phyloP scores from a whole-genome alignment of 2,329 filamentous ascomycete species.

The Colletotrichum endophyticum region DNA sequence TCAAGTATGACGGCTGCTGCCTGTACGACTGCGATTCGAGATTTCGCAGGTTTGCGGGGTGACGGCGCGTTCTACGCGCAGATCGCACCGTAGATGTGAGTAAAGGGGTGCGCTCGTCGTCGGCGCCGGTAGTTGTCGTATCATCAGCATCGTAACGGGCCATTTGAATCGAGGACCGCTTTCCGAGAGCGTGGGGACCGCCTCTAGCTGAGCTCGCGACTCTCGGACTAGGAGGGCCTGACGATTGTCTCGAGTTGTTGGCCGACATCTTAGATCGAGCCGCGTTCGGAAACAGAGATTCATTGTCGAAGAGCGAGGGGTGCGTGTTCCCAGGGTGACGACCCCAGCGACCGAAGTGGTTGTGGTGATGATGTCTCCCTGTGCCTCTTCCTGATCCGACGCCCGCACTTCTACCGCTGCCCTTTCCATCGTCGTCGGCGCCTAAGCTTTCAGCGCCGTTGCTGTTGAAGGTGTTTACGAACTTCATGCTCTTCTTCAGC shows the following conservation, averaged over 20 bases:
- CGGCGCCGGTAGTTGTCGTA: conserved; percentile 65
- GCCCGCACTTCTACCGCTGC: conserved; percentile 62
- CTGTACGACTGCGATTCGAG: conserved; percentile 76
- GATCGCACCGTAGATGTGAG: conserved; percentile 67
- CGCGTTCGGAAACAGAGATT: conserved; percentile 77
- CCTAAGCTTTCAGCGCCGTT: conserved; percentile 56
- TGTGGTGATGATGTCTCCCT: conserved; percentile 77
- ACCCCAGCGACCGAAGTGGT: conserved; percentile 72
- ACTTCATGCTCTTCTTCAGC: conserved; percentile 95
- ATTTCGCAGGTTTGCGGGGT: conserved; percentile 64
- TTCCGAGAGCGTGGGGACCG: conserved; percentile 33
- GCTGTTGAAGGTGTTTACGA: conserved; percentile 79
- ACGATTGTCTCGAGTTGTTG: conserved; percentile 62
- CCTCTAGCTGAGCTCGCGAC: conserved; percentile 29
- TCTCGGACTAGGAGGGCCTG: conserved; percentile 74
- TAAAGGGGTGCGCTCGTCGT: conserved; percentile 88
- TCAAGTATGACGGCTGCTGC: conserved; percentile 66
- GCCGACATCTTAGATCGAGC: conserved; percentile 67
- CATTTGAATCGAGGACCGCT: conserved; percentile 62
- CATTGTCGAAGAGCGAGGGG: conserved; percentile 75
- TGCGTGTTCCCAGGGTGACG: conserved; percentile 71
- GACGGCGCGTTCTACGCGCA: conserved; percentile 58
- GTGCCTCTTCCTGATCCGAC: conserved; percentile 69
- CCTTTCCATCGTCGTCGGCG: conserved; percentile 71
- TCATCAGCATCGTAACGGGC: conserved; percentile 76